Evolutionary conservation across 108 stramenopile species (phyloP).

Genomic region (Asterionellopsis glacialis): DNA sequence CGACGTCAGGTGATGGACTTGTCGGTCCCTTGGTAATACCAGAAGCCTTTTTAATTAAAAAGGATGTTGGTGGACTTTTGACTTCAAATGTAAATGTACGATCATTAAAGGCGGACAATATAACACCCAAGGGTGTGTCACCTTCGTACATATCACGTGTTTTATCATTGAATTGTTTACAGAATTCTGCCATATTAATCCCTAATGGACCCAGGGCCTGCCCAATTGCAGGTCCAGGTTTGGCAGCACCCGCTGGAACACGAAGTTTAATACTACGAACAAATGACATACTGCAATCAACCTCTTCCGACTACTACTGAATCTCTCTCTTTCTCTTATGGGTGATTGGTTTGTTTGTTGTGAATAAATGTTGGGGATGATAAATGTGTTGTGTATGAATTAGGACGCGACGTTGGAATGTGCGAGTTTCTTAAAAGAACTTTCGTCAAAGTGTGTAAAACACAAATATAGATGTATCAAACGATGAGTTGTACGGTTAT

Average conservation of each 20-base stretch:
- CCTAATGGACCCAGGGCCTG: constrained; percentile 94
- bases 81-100: constrained; percentile 80
- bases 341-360: too few species aligned
- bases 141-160: constrained; percentile 64
- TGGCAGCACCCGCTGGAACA: constrained; percentile 67
- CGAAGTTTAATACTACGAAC: constrained; percentile 68
- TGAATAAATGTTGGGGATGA: too few species aligned
- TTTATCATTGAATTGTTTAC: constrained; percentile 90
- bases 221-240: constrained; percentile 89
- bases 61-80: constrained; percentile 79
- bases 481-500: too few species aligned
- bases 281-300: too few species aligned
- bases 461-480: too few species aligned
- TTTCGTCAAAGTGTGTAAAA: too few species aligned
- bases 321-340: too few species aligned
- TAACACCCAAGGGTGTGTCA: constrained; percentile 68
- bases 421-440: too few species aligned
- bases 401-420: too few species aligned
- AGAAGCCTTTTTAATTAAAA: constrained; percentile 70
- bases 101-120: constrained; percentile 72
- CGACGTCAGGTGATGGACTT: constrained; percentile 39
- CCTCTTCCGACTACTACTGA: too few species aligned
- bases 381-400: too few species aligned
- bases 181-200: constrained; percentile 96
- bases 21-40: constrained; percentile 77